These are phyloP conservation scores for Rubus parviflorus DNA, from an alignment of 306 rosid species.

Conservation along the genomic window DNA sequence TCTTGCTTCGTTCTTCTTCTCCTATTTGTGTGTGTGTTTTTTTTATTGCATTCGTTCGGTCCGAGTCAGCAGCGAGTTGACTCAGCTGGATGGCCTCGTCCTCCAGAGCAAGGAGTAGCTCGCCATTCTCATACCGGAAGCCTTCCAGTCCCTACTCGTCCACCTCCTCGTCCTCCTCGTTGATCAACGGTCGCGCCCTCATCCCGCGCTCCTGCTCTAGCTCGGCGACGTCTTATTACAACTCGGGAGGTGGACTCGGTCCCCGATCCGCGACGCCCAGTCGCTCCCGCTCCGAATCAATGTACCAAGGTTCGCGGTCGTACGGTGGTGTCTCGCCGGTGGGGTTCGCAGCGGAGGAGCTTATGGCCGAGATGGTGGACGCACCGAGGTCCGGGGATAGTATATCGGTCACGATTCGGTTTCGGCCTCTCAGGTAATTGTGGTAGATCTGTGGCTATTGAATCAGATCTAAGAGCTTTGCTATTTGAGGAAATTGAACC, in stretches of 20 bases:
- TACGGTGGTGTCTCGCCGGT: slow-evolving; percentile 57
- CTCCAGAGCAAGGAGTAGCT: slow-evolving; percentile 88
- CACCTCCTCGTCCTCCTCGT: slow-evolving; percentile 71
- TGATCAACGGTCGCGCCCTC: slow-evolving; percentile 54
- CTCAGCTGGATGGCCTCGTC: slow-evolving; percentile 80
- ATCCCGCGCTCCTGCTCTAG: slow-evolving; percentile 83
- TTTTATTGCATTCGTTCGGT: not conserved
- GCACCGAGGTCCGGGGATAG: slow-evolving; percentile 74
- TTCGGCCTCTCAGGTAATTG: slow-evolving; percentile 92
- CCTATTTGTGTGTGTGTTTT: not conserved
- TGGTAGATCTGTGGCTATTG: slow-evolving; percentile 59
- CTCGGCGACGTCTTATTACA: slow-evolving; percentile 72
- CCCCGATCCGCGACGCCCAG: slow-evolving; percentile 84
- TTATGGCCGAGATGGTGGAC: slow-evolving; percentile 58
- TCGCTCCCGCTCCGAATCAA: slow-evolving; percentile 68
- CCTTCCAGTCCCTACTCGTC: slow-evolving; percentile 77
- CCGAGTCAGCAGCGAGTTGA: slow-evolving; percentile 57
- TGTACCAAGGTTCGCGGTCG: slow-evolving; percentile 44
- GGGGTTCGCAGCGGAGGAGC: slow-evolving; percentile 66
- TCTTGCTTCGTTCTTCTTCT: slow-evolving; percentile 5
- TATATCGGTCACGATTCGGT: slow-evolving; percentile 98
- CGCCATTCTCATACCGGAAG: slow-evolving; percentile 88
- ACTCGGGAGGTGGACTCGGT: slow-evolving; percentile 56
- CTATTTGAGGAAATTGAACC: slow-evolving; percentile 22
- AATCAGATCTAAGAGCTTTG: slow-evolving; percentile 57